These are phyloP conservation scores for Coemansia sp. DNA, from an alignment of 192 early-diverging fungal genomes.

Conservation along the genomic window DNA sequence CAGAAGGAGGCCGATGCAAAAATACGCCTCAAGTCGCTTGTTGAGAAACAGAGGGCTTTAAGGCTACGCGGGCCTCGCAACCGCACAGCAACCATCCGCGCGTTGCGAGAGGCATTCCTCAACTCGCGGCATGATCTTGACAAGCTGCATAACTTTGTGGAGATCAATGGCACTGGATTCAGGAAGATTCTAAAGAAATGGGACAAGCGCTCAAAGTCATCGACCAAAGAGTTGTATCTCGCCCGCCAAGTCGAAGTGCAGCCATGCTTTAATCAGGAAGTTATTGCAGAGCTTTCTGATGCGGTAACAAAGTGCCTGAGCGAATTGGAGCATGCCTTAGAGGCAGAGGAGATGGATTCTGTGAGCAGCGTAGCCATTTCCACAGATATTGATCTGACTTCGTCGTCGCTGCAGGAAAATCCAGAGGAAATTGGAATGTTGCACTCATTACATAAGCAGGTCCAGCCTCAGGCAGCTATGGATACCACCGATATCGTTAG, in stretches of 20 bases:
- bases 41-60: slow-evolving; percentile 75
- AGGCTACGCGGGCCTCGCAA: slow-evolving; percentile 57
- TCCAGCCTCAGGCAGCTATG: neutral
- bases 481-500: neutral
- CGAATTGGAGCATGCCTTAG: slow-evolving; percentile 72
- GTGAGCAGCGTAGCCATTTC: slow-evolving; percentile 26
- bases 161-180: slow-evolving; percentile 95
- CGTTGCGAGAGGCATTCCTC: slow-evolving; percentile 86
- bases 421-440: neutral
- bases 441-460: neutral
- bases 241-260: slow-evolving; percentile 97
- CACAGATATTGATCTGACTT: slow-evolving; percentile 26
- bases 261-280: slow-evolving; percentile 94
- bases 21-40: slow-evolving; percentile 80
- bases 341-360: slow-evolving; percentile 35
- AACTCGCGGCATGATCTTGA: slow-evolving; percentile 92
- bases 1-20: slow-evolving; percentile 96
- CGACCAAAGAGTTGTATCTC: slow-evolving; percentile 97
- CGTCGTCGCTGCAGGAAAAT: slow-evolving; percentile 29
- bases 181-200: slow-evolving; percentile 99
- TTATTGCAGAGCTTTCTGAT: slow-evolving; percentile 89
- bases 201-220: slow-evolving; percentile 98
- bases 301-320: slow-evolving; percentile 68
- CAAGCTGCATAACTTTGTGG: slow-evolving; percentile 98
- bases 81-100: slow-evolving; percentile 62